Evolutionary conservation across 257 asterid genomes (phyloP), one percentile per base, ranked within the genome.

Genomic region (Solanum etuberosum): DNA sequence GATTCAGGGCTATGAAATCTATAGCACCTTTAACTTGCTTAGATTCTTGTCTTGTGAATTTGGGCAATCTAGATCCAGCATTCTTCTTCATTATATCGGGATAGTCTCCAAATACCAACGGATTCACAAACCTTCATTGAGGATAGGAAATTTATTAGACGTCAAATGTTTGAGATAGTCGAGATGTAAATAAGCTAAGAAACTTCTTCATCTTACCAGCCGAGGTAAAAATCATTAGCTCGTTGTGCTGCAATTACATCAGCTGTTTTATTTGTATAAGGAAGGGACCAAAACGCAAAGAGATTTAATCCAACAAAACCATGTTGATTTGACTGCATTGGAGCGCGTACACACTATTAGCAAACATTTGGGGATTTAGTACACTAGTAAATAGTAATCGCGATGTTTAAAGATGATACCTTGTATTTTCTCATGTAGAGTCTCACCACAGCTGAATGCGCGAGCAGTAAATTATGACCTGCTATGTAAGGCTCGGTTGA

Each of bases 1-100:
- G 91, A 88, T 93, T 94, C 83, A 93, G 38, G 78, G 94, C 97
- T 54, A 93, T 87, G 81, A 93, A 94, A 88, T 94, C 98, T 61
- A 85, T 3, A 12, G 98, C 90, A 31, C 95, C 96, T 90, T 93
- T 93, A 7, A 93, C 85, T 83, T 90, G 91, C 86, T 91, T 88
- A 2, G 90, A 89, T 87, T 94, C 95, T 4, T 46, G 32, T 34
- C 74, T 65, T 5, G 93, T 92, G 84, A 94, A 85, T 87, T 71
- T 90, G 29, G 98, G 97, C 34, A 94, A 85, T 85, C 94, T 92
- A 42, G 90, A n/a, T 29, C 91, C 89, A n/a, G 86, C 97, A 42
- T 86, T 89, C 86, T 87, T 87, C 89, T 92, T 94, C 20, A 94
- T 14, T 77, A 51, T 77, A 34, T 90, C 93, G 25, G 96, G 98